Percentiles rank a stretch among this genome's conserved stretches.
Conservation (phyloP, 208 protist genomes). For the Wallacemonas rigidus region DNA sequence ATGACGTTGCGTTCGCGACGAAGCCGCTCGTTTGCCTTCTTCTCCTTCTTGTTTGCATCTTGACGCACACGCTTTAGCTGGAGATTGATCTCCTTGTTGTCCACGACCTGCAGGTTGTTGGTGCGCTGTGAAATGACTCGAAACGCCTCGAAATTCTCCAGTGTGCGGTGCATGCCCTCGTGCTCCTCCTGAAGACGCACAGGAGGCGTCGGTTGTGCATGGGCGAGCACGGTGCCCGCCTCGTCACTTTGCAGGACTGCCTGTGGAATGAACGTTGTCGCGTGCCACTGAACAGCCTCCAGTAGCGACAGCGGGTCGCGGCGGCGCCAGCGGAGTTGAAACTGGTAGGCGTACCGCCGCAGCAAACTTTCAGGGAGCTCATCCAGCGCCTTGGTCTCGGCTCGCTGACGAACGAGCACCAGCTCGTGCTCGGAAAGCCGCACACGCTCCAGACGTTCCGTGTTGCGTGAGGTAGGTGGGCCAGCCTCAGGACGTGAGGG, state of each 20-base stretch:
- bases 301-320: constrained; percentile 67
- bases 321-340: constrained; percentile 78
- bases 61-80: constrained; percentile 68
- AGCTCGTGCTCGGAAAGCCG: constrained; percentile 66
- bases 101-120: constrained; percentile 90
- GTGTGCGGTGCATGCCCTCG: constrained; percentile 77
- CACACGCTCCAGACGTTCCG: constrained; percentile 66
- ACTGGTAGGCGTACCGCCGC: constrained; percentile 87
- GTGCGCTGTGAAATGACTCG: constrained; percentile 88
- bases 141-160: constrained; percentile 88
- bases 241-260: constrained; percentile 20
- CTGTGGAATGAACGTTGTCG: constrained; percentile 56
- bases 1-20: constrained; percentile 73
- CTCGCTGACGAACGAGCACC: constrained; percentile 59
- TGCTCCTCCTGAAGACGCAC: constrained; percentile 72
- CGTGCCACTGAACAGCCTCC: constrained; percentile 86
- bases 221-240: constrained; percentile 6
- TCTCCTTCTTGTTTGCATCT: constrained; percentile 55
- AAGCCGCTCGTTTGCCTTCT: constrained; percentile 47
- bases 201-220: constrained; percentile 54
- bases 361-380: constrained; percentile 82
- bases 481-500: constrained; percentile 30
- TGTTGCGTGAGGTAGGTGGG: constrained; percentile 22
- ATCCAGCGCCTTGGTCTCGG: constrained; percentile 69
- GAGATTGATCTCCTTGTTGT: constrained; percentile 88